Evolutionary conservation across 371 early-diverging fungal genomes (phyloP).

Genomic region (Mucor piriformis): DNA sequence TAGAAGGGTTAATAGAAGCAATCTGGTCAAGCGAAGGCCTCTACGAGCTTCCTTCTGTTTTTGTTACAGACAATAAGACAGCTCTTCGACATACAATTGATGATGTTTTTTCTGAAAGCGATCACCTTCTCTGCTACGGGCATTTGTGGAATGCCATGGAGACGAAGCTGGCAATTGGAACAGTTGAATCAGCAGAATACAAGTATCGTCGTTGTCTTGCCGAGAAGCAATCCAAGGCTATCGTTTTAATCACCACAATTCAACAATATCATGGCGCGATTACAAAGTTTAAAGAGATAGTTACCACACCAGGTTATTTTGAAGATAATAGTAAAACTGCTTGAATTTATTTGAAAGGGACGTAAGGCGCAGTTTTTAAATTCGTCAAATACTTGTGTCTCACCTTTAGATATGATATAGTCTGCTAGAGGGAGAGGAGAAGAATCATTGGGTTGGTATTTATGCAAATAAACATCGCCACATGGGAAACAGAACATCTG

Average conservation of each 20-base stretch:
- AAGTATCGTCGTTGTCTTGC: too few relatives aligned
- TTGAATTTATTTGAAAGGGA: neutral
- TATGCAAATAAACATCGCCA: too few relatives aligned
- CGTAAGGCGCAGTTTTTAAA: neutral
- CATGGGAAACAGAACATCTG: too few relatives aligned
- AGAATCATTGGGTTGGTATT: too few relatives aligned
- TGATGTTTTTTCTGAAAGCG: neutral
- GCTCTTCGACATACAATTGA: too few relatives aligned
- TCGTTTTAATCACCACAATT: neutral
- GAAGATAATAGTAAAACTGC: neutral
- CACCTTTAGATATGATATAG: too few relatives aligned
- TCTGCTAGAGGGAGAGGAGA: too few relatives aligned
- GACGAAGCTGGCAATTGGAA: neutral
- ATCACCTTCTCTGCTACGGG: neutral
- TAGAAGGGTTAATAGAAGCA: neutral
- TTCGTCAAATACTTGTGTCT: too few relatives aligned
- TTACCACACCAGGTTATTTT: neutral
- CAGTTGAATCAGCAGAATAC: neutral
- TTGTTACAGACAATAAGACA: too few relatives aligned
- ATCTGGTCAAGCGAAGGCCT: neutral
- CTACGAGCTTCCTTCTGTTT: neutral
- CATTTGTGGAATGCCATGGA: conserved; percentile 2
- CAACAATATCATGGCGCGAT: neutral
- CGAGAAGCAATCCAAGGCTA: too few relatives aligned
- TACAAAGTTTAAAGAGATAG: neutral